These are phyloP conservation scores for Colletotrichum orchidophilum DNA, from an alignment of 2,329 filamentous ascomycete genomes.

Conservation along the genomic window DNA sequence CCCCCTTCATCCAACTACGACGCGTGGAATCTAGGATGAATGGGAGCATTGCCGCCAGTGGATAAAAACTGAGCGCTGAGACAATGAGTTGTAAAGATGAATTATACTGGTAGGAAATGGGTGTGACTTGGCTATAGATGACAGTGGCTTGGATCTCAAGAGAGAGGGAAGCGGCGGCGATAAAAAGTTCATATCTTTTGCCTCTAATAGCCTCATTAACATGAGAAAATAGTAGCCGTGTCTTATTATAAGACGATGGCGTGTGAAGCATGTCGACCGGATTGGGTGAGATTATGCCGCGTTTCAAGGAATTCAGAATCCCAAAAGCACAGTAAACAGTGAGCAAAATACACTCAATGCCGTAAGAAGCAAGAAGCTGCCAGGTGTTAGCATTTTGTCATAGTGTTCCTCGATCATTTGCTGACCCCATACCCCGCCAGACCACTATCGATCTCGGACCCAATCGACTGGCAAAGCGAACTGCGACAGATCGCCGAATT, in stretches of 20 bases:
- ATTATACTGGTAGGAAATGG: not conserved
- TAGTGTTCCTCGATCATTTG: no score
- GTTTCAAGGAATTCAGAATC: not conserved
- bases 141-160: constrained; percentile 7
- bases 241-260: not conserved
- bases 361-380: constrained; percentile 8
- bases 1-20: constrained; percentile 8
- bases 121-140: not conserved
- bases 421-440: constrained; percentile 14
- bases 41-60: constrained; percentile 20
- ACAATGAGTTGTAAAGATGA: constrained; percentile 16
- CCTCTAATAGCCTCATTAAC: not conserved
- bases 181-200: constrained; percentile 21
- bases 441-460: constrained; percentile 11
- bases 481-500: not conserved
- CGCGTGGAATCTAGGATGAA: constrained; percentile 7
- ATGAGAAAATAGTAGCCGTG: not conserved
- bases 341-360: constrained; percentile 6
- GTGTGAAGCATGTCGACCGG: not conserved
- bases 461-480: constrained; percentile 14
- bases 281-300: not conserved
- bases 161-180: constrained; percentile 11
- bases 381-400: not conserved
- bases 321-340: constrained; percentile 19
- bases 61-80: constrained; percentile 15